phyloP scores from a whole-genome alignment of 345 rosid genomes.

The Citrus unshiu region DNA sequence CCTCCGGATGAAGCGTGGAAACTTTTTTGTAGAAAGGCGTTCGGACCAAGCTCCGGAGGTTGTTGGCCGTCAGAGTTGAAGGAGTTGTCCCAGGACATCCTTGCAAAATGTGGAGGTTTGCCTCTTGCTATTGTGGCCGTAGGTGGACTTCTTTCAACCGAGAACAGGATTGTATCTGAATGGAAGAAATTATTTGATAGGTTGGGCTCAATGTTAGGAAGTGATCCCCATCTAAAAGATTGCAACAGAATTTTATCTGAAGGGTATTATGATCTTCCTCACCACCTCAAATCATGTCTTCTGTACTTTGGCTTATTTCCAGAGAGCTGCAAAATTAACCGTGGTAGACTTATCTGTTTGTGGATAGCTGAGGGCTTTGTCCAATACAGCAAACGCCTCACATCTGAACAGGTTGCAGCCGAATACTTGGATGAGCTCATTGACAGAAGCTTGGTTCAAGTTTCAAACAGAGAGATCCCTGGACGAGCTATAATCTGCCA shows the following conservation, averaged over 20 bases:
- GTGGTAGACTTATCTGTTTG: neutral
- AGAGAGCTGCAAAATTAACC: constrained; percentile 1
- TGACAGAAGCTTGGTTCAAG: no score
- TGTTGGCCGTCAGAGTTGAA: no score
- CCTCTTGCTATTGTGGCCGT: neutral
- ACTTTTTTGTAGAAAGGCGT: neutral
- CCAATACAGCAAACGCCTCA: neutral
- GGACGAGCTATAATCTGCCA: no score
- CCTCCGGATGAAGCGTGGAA: neutral
- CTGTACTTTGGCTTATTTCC: constrained; percentile 26
- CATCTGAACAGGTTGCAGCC: constrained; percentile 12
- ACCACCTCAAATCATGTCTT: constrained; percentile 15
- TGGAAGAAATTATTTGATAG: neutral
- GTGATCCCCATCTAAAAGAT: neutral
- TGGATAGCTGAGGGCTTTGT: constrained; percentile 29
- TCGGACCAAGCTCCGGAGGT: no score
- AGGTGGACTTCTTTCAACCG: constrained; percentile 7
- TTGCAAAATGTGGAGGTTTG: no score
- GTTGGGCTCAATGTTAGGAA: constrained; percentile 2
- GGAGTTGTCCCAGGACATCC: no score
- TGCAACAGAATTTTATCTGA: constrained; percentile 6
- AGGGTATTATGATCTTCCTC: constrained; percentile 22
- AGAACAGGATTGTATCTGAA: neutral
- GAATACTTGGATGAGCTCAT: neutral
- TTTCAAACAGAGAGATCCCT: no score